phyloP scores from a whole-genome alignment of 1,284 basidiomycete species.

The Trichosporon ovoides region DNA sequence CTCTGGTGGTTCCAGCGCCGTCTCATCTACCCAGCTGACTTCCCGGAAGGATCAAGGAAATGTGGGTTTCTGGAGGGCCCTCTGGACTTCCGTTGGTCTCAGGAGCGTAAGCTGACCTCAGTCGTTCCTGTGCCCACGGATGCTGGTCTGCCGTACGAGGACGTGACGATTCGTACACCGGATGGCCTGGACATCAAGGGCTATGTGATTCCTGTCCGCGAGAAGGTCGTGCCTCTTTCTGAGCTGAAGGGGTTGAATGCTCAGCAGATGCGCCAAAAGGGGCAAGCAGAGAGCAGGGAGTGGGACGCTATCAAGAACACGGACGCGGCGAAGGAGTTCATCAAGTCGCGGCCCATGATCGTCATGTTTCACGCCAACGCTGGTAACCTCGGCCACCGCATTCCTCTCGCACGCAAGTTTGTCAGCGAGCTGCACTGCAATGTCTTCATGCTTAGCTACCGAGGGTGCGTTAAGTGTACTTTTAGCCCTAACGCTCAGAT shows the following conservation, averaged over 20 bases:
- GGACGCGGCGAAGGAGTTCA: slow-evolving; percentile 54
- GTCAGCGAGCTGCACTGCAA: slow-evolving; percentile 66
- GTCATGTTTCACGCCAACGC: slow-evolving; percentile 90
- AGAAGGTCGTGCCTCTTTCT: slow-evolving; percentile 20
- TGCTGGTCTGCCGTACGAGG: slow-evolving; percentile 65
- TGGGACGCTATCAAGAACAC: slow-evolving; percentile 34
- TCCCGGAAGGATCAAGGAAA: slow-evolving; percentile 73
- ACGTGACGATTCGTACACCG: slow-evolving; percentile 61
- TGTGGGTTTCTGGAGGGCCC: slow-evolving; percentile 49
- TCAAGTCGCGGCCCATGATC: slow-evolving; percentile 68
- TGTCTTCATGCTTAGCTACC: slow-evolving; percentile 48
- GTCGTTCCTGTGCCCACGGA: slow-evolving; percentile 67
- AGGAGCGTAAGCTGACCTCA: slow-evolving; percentile 33
- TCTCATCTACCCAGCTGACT: slow-evolving; percentile 83
- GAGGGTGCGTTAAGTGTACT: slow-evolving; percentile 29
- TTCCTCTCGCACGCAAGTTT: slow-evolving; percentile 84
- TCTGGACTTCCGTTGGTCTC: neutral
- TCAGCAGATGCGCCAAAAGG: slow-evolving; percentile 25
- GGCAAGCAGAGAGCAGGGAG: slow-evolving; percentile 22
- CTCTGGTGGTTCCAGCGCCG: slow-evolving; percentile 78
- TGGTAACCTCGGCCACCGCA: slow-evolving; percentile 62
- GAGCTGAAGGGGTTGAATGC: slow-evolving; percentile 24
- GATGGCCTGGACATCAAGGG: slow-evolving; percentile 60
- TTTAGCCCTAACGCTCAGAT: slow-evolving; percentile 51
- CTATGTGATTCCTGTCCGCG: slow-evolving; percentile 56